Evolutionary conservation across 83 land plant genomes (phyloP).

Genomic region (Picea abies): DNA sequence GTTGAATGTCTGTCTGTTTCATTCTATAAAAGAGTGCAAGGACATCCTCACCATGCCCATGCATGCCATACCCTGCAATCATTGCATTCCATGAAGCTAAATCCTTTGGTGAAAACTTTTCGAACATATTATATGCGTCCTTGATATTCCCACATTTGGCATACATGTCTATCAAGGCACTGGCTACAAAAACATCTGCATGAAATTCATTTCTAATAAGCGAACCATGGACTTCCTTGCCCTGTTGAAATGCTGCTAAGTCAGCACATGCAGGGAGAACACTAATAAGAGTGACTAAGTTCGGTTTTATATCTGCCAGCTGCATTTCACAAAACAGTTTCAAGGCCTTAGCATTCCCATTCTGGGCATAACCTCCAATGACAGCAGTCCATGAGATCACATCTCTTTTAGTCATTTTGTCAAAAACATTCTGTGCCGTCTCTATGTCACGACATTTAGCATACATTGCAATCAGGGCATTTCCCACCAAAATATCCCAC

Average conservation of each 20-base stretch:
- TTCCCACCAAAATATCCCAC: constrained; percentile 11
- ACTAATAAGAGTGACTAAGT: constrained; percentile 28
- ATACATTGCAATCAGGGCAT: constrained; percentile 28
- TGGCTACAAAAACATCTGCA: constrained; percentile 10
- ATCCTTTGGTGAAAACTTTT: neutral
- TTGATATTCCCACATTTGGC: constrained; percentile 18
- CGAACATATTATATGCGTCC: constrained; percentile 4
- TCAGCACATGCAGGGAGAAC: constrained; percentile 22
- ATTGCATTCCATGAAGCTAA: neutral
- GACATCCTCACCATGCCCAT: neutral
- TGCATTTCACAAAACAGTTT: constrained; percentile 28
- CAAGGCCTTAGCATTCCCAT: constrained; percentile 17
- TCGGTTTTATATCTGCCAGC: constrained; percentile 19
- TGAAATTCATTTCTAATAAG: neutral
- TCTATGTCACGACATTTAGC: constrained; percentile 25
- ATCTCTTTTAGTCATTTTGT: neutral
- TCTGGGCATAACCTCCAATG: constrained; percentile 20
- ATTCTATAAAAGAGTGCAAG: neutral
- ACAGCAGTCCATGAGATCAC: constrained; percentile 22
- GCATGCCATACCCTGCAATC: neutral
- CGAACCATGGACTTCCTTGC: constrained; percentile 13
- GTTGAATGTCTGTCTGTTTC: neutral
- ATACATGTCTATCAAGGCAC: constrained; percentile 22
- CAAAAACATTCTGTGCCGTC: constrained; percentile 13
- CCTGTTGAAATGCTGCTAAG: constrained; percentile 1